Conservation (phyloP, 164 flowering plant genomes). For the Piper betle region DNA sequence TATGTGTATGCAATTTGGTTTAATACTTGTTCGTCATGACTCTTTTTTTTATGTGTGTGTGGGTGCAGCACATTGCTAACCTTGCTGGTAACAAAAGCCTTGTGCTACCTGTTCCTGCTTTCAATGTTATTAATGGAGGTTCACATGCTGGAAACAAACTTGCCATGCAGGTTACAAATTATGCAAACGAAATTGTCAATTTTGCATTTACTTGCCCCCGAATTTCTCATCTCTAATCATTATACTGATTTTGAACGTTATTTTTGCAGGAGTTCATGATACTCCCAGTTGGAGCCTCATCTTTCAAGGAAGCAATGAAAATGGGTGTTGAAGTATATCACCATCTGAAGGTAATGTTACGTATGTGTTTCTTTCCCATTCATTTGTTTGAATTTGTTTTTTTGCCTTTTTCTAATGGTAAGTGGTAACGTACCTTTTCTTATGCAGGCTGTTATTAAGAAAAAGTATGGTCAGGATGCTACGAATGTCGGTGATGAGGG, state of each 20-base stretch:
- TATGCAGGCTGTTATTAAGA: slow-evolving; percentile 30
- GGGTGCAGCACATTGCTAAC: slow-evolving; percentile 31
- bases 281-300: slow-evolving; percentile 36
- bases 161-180: slow-evolving; percentile 26
- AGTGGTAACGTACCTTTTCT: neutral
- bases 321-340: slow-evolving; percentile 45
- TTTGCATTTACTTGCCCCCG: neutral
- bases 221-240: neutral
- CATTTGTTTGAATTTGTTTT: neutral
- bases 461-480: slow-evolving; percentile 40
- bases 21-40: too few relatives aligned
- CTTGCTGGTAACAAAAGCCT: slow-evolving; percentile 34
- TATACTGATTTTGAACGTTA: too few relatives aligned
- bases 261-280: slow-evolving; percentile 35
- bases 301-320: slow-evolving; percentile 40
- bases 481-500: slow-evolving; percentile 42
- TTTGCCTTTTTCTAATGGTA: too few relatives aligned
- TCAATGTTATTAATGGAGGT: slow-evolving; percentile 41
- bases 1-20: too few relatives aligned
- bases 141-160: slow-evolving; percentile 42
- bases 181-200: neutral
- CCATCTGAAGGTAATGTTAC: slow-evolving; percentile 20
- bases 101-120: slow-evolving; percentile 41
- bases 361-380: neutral
- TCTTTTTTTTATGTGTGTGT: too few relatives aligned